Evolutionary conservation across 2,329 filamentous ascomycete genomes (phyloP), one percentile per base, ranked within the genome.

Genomic region (Dothiorella sarmentorum): DNA sequence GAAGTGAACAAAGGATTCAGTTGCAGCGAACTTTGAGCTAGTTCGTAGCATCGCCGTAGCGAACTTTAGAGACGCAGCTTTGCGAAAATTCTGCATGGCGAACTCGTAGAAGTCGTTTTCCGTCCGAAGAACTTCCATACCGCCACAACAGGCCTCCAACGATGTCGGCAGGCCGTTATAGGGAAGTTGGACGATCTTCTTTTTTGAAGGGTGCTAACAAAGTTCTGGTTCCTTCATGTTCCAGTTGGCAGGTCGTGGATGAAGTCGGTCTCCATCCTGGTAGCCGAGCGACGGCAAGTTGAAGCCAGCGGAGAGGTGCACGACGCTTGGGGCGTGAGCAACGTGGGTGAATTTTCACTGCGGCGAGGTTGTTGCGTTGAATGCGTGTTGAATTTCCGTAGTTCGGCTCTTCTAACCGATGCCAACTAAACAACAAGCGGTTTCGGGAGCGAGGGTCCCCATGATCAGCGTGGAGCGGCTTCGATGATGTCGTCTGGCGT

Each of bases 221-320:
- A 79, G 66, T 17, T 69, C 64, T 0, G 76, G 73, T 77, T 6
- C 77, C 77, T 68, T 79, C 77, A 79, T 76, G 64, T 79, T 79
- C 77, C 22, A 78, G 72, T 56, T 5, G 77, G 76, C 1, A 78
- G 64, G 1, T 62, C 51, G 31, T 11, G 33, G 17, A 62, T 35
- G 24, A 58, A 58, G 13, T 53, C 35, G 24, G 24, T 20, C 20
- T 53, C 35, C 49, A 53, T 53, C 4, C 20, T 18, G 4, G 33
- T 40, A n/a, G 4, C 4, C n/a, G 18, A n/a, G 7, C n/a, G 35
- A 3, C 5, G 10, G 7, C 22, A 20, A 20, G 29, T 53, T 24
- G 49, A 29, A 11, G 15, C 29, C 10, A 27, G 9, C 5, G 35
- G 49, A 5, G 11, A 7, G 5, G n/a, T 7, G 10, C 27, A 7